Base-by-base conservation (phyloP, 306 rosid genomes). In the Quercus gilva region DNA sequence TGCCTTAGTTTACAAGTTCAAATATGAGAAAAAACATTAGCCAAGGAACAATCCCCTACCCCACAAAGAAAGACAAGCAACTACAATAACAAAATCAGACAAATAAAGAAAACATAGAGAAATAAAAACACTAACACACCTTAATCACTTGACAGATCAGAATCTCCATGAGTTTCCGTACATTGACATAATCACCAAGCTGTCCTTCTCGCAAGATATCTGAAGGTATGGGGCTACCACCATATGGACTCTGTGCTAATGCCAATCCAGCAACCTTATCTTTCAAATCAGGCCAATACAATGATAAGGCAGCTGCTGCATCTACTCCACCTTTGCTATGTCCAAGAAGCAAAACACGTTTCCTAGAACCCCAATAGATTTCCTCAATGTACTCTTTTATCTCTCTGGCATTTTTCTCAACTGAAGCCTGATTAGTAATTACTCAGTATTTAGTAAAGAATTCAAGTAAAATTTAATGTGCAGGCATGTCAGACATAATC, bases 261-360 rank as follows among this genome's bases (percentile, higher is more conserved):
- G 76, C 98, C 85, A 96, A 88, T 18, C 99, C 99, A 4, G 99
- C 98, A 63, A 93, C 99, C 82, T 96, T 96, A 85, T 91, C 98
- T 85, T 92, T 93, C 87, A 96, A 86, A 80, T 91, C 98, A 81
- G 98, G 79, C 99, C 99, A 96, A 85, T 96, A 93, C 82, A 96
- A 73, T 3, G 99, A 93, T 70, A 96, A 85, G 81, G 99, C 98
- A 83, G 99, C 99, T 6, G 99, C 99, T 35, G 98, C 91, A 84
- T 96, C 99, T 80, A 96, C 91, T 89, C 99, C 99, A 73, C 99
- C 99, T 85, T 96, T 96, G 90, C 99, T 96, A 85, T 96, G 99
- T 74, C 98, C 99, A 81, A 93, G 98, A 87, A 95, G 91, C 83
- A 96, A 81, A 83, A 93, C 97, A 74, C 93, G 97, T 74, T 89